These are phyloP conservation scores for Spergularia azorica DNA, from an alignment of 179 eudicot genomes.

Conservation along the genomic window DNA sequence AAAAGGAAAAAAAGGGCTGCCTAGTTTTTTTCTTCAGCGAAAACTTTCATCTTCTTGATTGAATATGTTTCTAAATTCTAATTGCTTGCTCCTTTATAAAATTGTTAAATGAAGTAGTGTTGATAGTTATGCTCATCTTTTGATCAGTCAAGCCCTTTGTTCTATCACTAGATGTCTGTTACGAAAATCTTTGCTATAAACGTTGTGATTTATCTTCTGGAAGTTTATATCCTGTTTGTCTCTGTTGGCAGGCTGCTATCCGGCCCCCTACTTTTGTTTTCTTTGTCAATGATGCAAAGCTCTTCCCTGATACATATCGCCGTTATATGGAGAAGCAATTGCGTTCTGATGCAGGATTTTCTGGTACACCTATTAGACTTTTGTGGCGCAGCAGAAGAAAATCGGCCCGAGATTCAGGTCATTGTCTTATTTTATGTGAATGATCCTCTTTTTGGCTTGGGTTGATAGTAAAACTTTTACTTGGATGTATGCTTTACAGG, in stretches of 20 bases:
- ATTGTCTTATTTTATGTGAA: conserved; percentile 7
- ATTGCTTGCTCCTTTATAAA: neutral
- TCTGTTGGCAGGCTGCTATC: conserved; percentile 81
- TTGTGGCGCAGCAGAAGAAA: conserved; percentile 95
- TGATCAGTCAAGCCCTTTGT: neutral
- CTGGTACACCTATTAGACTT: conserved; percentile 96
- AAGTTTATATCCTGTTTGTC: conserved; percentile 10
- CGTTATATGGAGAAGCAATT: conserved; percentile 99
- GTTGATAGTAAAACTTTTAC: neutral
- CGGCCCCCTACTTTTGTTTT: conserved; percentile 97
- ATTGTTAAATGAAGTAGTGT: neutral
- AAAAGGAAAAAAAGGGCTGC: too few species aligned
- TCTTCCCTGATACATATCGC: conserved; percentile 84
- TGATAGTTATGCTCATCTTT: neutral
- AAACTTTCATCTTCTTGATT: neutral
- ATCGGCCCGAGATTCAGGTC: conserved; percentile 46
- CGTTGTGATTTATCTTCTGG: neutral
- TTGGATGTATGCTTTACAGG: conserved; percentile 21
- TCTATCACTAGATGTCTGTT: neutral
- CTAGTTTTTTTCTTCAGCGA: too few species aligned
- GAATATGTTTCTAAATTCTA: neutral
- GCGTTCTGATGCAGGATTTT: conserved; percentile 81
- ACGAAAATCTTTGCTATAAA: neutral
- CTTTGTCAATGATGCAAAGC: conserved; percentile 94
- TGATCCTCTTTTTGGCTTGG: neutral